phyloP scores from a whole-genome alignment of 192 early-diverging fungal species.

The Linnemannia hyalina region DNA sequence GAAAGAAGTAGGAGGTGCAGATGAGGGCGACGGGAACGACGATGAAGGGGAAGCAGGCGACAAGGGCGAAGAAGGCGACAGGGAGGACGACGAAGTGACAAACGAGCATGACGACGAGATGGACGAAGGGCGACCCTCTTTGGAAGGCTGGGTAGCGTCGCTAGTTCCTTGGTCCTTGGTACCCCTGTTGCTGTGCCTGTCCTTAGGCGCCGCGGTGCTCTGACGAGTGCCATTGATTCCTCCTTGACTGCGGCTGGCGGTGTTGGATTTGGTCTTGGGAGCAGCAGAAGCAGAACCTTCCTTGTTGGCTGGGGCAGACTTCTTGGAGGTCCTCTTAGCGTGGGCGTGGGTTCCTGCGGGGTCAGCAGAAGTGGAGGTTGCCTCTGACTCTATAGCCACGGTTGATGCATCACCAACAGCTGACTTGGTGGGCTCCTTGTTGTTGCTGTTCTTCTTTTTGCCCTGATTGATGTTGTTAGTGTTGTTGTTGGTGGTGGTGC shows the following conservation, averaged over 20 bases:
- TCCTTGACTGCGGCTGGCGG: conserved; percentile 8
- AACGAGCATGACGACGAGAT: conserved; percentile 38
- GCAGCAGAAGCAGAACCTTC: background rate
- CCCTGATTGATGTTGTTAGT: conserved; percentile 9
- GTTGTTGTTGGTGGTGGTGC: conserved; percentile 14
- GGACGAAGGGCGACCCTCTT: conserved; percentile 27
- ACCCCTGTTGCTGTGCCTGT: background rate
- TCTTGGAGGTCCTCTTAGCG: conserved; percentile 13
- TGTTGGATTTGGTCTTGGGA: background rate
- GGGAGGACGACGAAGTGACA: conserved; percentile 33
- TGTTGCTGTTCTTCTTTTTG: conserved; percentile 27
- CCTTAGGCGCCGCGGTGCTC: conserved; percentile 1
- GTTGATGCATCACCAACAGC: background rate
- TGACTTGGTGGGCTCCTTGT: conserved; percentile 26
- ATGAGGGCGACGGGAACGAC: conserved; percentile 9
- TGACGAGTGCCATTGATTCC: background rate
- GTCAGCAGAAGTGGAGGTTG: background rate
- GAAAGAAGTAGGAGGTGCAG: background rate
- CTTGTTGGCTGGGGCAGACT: conserved; percentile 5
- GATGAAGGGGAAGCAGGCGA: conserved; percentile 20
- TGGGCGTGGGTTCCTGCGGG: background rate
- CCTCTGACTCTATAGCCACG: background rate
- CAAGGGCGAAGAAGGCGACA: conserved; percentile 28
- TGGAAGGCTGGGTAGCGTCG: background rate
- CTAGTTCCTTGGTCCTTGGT: background rate